A percentile compares a stretch with the other conserved stretches of the same genome.
Evolutionary conservation across 768 basidiomycete genomes (phyloP).

Genomic region (Suillus subalutaceus): DNA sequence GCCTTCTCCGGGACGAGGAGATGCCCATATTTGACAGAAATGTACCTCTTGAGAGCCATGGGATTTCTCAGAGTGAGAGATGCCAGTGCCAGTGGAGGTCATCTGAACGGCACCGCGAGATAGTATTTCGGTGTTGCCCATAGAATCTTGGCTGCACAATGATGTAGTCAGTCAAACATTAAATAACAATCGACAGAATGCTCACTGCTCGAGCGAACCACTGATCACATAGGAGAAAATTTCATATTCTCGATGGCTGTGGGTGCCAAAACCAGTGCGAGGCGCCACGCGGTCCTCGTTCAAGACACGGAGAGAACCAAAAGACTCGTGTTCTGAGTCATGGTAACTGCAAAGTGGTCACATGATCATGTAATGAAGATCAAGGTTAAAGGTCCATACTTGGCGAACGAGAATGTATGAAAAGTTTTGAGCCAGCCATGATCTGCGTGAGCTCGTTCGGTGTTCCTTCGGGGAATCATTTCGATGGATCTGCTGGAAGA

Average conservation of each 20-base stretch:
- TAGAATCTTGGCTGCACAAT: conserved; percentile 76
- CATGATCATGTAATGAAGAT: conserved; percentile 22
- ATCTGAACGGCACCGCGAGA: conserved; percentile 89
- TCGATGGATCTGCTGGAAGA: conserved; percentile 25
- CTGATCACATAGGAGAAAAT: conserved; percentile 88
- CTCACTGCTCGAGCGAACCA: conserved; percentile 83
- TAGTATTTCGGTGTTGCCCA: conserved; percentile 89
- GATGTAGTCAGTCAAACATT: neutral
- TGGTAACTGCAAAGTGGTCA: conserved; percentile 51
- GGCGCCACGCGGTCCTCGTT: conserved; percentile 90
- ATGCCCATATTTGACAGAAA: conserved; percentile 74
- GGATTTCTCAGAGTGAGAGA: conserved; percentile 76
- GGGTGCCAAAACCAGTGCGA: conserved; percentile 81
- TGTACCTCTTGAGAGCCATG: conserved; percentile 52
- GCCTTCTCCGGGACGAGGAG: conserved; percentile 41
- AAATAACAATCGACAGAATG: conserved; percentile 7
- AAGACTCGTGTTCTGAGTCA: conserved; percentile 57
- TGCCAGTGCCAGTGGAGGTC: conserved; percentile 91
- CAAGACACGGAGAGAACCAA: conserved; percentile 82
- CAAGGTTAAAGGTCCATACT: conserved; percentile 42
- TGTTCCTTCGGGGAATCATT: conserved; percentile 56
- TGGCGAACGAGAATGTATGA: conserved; percentile 80
- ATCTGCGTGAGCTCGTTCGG: conserved; percentile 72
- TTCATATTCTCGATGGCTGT: conserved; percentile 83
- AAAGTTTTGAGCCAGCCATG: conserved; percentile 89